Base-by-base conservation (phyloP, 2,329 filamentous ascomycete genomes). In the Didymella pinodella region DNA sequence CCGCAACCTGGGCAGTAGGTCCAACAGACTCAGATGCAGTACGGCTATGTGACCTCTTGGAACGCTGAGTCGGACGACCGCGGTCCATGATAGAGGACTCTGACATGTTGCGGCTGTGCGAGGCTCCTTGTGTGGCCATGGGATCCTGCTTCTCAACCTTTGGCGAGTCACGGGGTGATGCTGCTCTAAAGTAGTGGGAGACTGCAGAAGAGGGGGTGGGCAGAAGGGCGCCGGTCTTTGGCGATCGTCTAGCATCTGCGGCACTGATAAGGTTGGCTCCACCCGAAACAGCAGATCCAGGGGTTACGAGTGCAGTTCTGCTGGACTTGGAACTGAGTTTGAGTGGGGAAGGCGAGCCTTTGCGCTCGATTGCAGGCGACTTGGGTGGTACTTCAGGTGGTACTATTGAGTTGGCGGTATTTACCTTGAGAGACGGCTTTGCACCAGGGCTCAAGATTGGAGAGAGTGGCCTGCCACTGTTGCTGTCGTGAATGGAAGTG, bases 31-130 rank as follows among this genome's bases (percentile, higher is more conserved):
- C 76, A 28, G 75, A 76, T 38, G 70, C 67, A 29, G 74, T 74
- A 25, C 70, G 65, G 57, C 71, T 72, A 47, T 73, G 64, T 41
- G 72, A 65, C 31, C 69, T 72, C 61, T 77, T 76, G 48, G 67
- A 62, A 34, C 71, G 69, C 48, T 71, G 65, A 34, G 72, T 63
- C n/a, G 75, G 75, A 31, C 76, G 67, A 26, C 76, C 76, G 48
- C 76, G 70, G 46, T 77, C 76, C 65, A 77, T 75, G 46, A 78
- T 69, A 2, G 74, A 78, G 10, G 57, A 74, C 28, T 77, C 76
- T 12, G 76, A 78, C 63, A 71, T 69, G 51, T 76, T 77, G 31
- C 75, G 69, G 54, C 63, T 70, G 60, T 77, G 75, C 20, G 64
- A 47, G n/a, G 61, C 53, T 5, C 44, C 45, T 47, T 54, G 34